phyloP scores from a whole-genome alignment of 2,329 filamentous ascomycete genomes.

The Alternaria brassicae region DNA sequence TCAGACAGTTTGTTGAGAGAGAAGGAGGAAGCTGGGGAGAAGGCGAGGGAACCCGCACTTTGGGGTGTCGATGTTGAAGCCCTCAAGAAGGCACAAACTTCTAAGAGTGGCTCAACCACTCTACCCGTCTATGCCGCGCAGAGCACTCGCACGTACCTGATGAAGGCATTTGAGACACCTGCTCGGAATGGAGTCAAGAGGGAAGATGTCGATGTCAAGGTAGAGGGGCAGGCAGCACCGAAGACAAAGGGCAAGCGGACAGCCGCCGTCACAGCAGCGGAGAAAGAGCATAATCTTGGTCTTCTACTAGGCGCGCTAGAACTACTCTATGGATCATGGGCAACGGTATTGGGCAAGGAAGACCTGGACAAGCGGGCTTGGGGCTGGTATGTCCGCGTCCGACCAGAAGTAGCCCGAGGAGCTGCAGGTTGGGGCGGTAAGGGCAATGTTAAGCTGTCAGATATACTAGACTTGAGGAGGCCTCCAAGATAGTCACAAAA shows the following conservation, averaged over 20 bases:
- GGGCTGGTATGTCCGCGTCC: conserved; percentile 79
- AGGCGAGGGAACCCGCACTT: conserved; percentile 56
- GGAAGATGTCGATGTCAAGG: conserved; percentile 1
- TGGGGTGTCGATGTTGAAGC: conserved; percentile 67
- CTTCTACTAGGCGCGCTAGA: conserved; percentile 74
- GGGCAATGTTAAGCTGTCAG: conserved; percentile 69
- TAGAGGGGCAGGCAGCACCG: conserved; percentile 24
- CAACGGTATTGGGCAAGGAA: conserved; percentile 63
- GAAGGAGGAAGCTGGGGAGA: conserved; percentile 11
- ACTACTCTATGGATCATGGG: conserved; percentile 77
- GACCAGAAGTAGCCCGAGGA: conserved; percentile 78
- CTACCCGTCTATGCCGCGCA: conserved; percentile 80
- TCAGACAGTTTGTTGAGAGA: conserved; percentile 10
- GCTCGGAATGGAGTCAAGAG: conserved; percentile 26
- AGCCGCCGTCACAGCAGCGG: conserved; percentile 59
- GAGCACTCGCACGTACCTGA: conserved; percentile 66
- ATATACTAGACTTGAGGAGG: conserved; percentile 59
- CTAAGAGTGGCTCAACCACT: conserved; percentile 47
- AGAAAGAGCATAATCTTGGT: conserved; percentile 74
- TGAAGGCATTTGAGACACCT: conserved; percentile 65
- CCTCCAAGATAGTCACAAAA: conserved; percentile 6
- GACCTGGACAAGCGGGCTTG: conserved; percentile 81
- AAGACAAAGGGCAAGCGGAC: conserved; percentile 54
- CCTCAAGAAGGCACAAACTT: conserved; percentile 55
- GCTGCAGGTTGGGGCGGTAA: conserved; percentile 85